phyloP scores from a whole-genome alignment of 805 yeast species.

The Monosporozyma siamensis region DNA sequence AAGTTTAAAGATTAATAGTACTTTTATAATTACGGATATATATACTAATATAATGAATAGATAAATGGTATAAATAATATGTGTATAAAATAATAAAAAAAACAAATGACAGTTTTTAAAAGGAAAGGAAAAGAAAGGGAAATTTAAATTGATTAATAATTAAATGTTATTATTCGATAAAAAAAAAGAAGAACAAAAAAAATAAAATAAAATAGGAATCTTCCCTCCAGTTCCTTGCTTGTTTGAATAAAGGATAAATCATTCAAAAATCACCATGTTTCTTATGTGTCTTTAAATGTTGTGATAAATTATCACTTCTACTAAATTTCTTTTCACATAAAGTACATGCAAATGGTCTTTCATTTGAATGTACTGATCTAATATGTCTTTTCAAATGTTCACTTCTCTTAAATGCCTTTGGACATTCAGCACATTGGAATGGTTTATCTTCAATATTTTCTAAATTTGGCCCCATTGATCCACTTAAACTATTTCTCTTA shows the following conservation, averaged over 20 bases:
- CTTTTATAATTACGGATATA: background rate
- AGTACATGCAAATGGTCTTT: slow-evolving; percentile 51
- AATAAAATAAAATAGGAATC: background rate
- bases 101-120: too few species aligned
- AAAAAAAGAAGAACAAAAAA: too few species aligned
- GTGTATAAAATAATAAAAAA: background rate
- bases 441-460: slow-evolving; percentile 23
- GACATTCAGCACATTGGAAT: slow-evolving; percentile 33
- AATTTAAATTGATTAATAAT: background rate
- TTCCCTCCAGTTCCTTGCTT: background rate
- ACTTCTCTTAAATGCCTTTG: slow-evolving; percentile 46
- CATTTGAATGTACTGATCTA: slow-evolving; percentile 54
- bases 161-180: background rate
- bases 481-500: background rate
- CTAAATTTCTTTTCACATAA: slow-evolving; percentile 55
- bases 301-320: slow-evolving; percentile 57
- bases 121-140: background rate
- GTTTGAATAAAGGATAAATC: too few species aligned
- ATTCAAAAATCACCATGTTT: slow-evolving; percentile 29
- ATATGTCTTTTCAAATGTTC: slow-evolving; percentile 63
- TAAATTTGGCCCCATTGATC: background rate
- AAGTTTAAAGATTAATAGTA: background rate
- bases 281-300: slow-evolving; percentile 50
- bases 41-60: background rate
- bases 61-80: background rate